Conservation (phyloP, 2,329 filamentous ascomycete species). For the Clonostachys chloroleuca region DNA sequence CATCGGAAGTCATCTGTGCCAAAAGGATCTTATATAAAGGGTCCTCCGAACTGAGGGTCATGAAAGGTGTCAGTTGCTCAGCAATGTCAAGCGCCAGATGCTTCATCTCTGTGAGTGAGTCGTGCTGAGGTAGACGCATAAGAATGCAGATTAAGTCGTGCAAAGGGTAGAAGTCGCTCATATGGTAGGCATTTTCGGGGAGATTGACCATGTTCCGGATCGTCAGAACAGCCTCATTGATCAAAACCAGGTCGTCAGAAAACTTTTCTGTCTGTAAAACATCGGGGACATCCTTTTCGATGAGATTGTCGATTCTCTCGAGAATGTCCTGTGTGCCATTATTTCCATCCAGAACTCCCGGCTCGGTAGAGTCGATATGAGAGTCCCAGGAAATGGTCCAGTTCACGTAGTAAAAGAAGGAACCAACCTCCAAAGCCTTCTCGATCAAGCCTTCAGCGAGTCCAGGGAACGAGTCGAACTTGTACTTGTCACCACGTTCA, state of each 20-base stretch:
- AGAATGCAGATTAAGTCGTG: conserved; percentile 82
- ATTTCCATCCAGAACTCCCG: conserved; percentile 36
- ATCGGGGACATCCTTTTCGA: conserved; percentile 55
- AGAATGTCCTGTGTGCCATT: conserved; percentile 51
- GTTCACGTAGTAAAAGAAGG: conserved; percentile 74
- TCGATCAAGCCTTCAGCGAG: conserved; percentile 85
- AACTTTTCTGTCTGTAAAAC: conserved; percentile 71
- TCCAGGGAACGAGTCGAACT: conserved; percentile 86
- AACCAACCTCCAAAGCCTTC: conserved; percentile 74
- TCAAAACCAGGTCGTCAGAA: conserved; percentile 65
- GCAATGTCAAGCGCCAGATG: conserved; percentile 89
- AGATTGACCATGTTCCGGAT: conserved; percentile 96
- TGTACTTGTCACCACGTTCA: conserved; percentile 92
- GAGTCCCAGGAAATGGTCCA: conserved; percentile 72
- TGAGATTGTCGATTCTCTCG: conserved; percentile 63
- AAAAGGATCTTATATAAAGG: conserved; percentile 76
- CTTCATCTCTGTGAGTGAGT: conserved; percentile 76
- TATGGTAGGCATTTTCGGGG: conserved; percentile 79
- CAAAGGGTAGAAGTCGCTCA: conserved; percentile 69
- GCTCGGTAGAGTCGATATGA: conserved; percentile 46
- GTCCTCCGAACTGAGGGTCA: conserved; percentile 67
- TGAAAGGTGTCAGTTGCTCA: conserved; percentile 82
- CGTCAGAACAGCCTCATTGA: conserved; percentile 84
- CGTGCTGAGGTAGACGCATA: conserved; percentile 69
- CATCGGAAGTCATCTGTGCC: conserved; percentile 58